Percentiles rank a stretch among this genome's conserved stretches.
Conservation (phyloP, 179 eudicot genomes). For the Vitellaria paradoxa region DNA sequence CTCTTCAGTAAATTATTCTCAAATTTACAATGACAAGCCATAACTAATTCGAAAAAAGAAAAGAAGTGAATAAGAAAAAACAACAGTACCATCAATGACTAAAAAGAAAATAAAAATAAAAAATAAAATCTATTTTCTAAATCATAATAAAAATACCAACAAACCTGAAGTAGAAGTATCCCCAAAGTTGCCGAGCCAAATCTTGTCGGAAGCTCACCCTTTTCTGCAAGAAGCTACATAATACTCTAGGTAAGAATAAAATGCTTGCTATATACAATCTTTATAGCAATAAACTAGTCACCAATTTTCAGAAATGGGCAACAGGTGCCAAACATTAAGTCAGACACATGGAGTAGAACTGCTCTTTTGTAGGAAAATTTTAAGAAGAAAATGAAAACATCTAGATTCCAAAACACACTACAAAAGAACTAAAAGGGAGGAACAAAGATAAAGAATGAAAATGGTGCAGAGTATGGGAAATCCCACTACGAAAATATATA, state of each 20-base stretch:
- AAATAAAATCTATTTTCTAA: neutral
- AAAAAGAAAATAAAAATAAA: neutral
- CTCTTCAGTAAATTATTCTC: no score
- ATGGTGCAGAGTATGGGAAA: no score
- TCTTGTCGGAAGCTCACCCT: conserved; percentile 94
- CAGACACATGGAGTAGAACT: no score
- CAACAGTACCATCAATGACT: conserved; percentile 5
- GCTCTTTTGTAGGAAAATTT: no score
- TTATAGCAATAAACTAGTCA: neutral
- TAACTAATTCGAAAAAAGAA: conserved; percentile 4
- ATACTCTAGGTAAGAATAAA: conserved; percentile 25
- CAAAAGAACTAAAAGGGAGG: no score
- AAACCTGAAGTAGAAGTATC: conserved; percentile 95
- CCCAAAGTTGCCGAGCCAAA: conserved; percentile 98
- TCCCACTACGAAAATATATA: no score
- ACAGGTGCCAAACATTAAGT: no score
- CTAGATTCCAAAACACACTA: no score
- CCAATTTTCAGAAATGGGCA: no score
- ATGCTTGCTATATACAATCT: neutral
- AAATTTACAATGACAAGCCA: conserved; percentile 23
- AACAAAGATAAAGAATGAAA: no score
- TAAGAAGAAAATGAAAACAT: no score
- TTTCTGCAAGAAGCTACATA: conserved; percentile 96
- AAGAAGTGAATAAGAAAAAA: neutral
- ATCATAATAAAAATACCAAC: conserved; percentile 2